These are phyloP conservation scores for Rasamsonia emersonii DNA, from an alignment of 2,329 filamentous ascomycete genomes.

Conservation along the genomic window DNA sequence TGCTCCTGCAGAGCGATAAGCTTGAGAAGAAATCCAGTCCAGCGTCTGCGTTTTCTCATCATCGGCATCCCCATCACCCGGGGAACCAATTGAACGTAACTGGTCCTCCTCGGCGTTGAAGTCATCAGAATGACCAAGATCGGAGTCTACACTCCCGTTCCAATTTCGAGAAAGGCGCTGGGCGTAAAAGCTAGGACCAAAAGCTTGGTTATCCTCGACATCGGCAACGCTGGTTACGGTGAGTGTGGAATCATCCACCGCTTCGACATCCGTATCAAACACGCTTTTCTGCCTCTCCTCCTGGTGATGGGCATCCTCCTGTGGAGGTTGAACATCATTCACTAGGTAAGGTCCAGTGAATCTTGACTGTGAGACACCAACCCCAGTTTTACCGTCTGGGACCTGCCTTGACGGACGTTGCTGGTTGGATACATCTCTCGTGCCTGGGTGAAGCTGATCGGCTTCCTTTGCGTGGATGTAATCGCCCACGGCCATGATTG, in stretches of 20 bases:
- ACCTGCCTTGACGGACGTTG: conserved; percentile 3
- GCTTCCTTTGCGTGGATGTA: conserved; percentile 33
- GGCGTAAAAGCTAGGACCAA: conserved; percentile 12
- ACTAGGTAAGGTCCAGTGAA: conserved; percentile 9
- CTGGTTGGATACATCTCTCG: conserved; percentile 2
- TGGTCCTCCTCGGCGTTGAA: conserved; percentile 22
- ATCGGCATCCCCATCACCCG: conserved; percentile 15
- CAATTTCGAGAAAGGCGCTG: conserved; percentile 9
- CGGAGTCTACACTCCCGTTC: conserved; percentile 10
- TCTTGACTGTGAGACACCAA: conserved; percentile 12
- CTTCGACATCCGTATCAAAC: conserved; percentile 38
- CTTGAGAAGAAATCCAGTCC: conserved; percentile 21
- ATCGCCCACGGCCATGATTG: conserved; percentile 34
- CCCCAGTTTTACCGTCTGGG: conserved; percentile 6
- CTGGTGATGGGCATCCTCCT: conserved; percentile 8
- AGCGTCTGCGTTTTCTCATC: conserved; percentile 12
- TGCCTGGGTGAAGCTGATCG: conserved; percentile 14
- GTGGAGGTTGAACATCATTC: conserved; percentile 8
- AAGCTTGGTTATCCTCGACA: conserved; percentile 21
- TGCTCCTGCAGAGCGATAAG: conserved; percentile 16
- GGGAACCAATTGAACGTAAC: conserved; percentile 19
- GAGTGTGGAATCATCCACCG: conserved; percentile 35
- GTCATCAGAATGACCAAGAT: conserved; percentile 17
- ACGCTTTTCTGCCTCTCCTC: conserved; percentile 20
- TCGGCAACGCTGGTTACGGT: conserved; percentile 30